phyloP scores from a whole-genome alignment of 257 asterid genomes.

The Striga asiatica region DNA sequence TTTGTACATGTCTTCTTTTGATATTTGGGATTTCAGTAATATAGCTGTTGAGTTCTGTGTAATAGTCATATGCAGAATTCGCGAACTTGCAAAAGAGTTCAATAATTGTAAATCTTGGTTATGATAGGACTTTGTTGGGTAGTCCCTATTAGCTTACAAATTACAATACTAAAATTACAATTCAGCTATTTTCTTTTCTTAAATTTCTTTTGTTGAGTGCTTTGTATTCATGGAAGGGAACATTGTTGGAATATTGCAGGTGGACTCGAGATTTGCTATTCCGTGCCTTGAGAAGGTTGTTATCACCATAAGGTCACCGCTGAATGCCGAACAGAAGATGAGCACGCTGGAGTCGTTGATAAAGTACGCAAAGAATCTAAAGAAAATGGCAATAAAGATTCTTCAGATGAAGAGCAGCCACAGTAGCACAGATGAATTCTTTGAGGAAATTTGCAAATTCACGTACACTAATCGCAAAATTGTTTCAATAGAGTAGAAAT shows the following conservation, averaged over 20 bases:
- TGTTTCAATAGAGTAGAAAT: constrained; percentile 50
- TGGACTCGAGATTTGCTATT: constrained; percentile 55
- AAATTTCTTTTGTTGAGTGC: not conserved
- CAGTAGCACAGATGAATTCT: constrained; percentile 92
- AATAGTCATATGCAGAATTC: too few species aligned
- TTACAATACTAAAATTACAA: too few species aligned
- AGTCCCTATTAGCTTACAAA: too few species aligned
- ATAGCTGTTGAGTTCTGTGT: not conserved
- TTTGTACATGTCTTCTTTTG: too few species aligned
- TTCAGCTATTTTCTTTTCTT: not conserved
- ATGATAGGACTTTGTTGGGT: too few species aligned
- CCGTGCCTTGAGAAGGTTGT: constrained; percentile 75
- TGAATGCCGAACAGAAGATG: constrained; percentile 96
- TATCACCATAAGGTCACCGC: constrained; percentile 75
- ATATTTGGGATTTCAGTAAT: too few species aligned
- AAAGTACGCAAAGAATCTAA: constrained; percentile 46
- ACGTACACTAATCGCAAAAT: constrained; percentile 51
- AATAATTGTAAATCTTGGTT: not conserved
- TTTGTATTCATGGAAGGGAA: too few species aligned
- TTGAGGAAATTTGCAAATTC: constrained; percentile 83
- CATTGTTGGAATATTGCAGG: constrained; percentile 27
- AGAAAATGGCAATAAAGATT: constrained; percentile 69
- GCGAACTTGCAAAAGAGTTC: not conserved
- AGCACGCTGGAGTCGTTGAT: constrained; percentile 68
- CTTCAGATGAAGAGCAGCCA: constrained; percentile 98